These are phyloP conservation scores for Annulohypoxylon moriforme DNA, from an alignment of 495 filamentous ascomycete species.

Conservation along the genomic window DNA sequence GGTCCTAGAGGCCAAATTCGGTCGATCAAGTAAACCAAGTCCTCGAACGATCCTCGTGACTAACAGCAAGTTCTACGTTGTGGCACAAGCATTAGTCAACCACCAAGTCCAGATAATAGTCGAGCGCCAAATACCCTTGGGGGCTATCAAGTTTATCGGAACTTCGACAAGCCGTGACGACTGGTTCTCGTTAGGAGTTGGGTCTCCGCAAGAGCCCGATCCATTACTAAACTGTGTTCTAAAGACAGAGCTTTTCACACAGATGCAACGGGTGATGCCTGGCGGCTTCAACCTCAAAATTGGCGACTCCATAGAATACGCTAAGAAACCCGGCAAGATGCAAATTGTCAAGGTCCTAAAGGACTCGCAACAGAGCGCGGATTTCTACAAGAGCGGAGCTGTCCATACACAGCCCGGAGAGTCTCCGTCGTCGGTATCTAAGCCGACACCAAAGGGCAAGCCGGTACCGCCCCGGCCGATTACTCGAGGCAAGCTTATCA, in stretches of 20 bases:
- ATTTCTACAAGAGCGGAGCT: conserved; percentile 92
- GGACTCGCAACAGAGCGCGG: conserved; percentile 78
- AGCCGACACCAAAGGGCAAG: conserved; percentile 85
- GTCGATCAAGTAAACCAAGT: conserved; percentile 91
- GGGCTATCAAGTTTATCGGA: conserved; percentile 86
- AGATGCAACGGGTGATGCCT: conserved; percentile 78
- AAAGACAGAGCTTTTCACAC: conserved; percentile 97
- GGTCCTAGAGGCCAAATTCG: conserved; percentile 90
- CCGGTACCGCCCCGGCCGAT: conserved; percentile 88
- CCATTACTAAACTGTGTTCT: conserved; percentile 91
- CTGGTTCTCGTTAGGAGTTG: conserved; percentile 93
- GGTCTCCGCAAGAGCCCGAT: conserved; percentile 89
- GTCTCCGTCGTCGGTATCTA: conserved; percentile 82
- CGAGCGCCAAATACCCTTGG: conserved; percentile 83
- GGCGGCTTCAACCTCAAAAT: conserved; percentile 86
- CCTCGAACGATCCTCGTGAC: conserved; percentile 89
- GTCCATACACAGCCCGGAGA: conserved; percentile 90
- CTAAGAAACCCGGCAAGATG: conserved; percentile 97
- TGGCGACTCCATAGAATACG: conserved; percentile 86
- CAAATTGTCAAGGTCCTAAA: conserved; percentile 88
- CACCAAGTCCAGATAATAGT: conserved; percentile 81
- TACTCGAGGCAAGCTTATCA: conserved; percentile 87
- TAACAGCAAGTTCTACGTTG: conserved; percentile 83
- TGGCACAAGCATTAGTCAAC: conserved; percentile 85
- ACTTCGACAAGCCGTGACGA: conserved; percentile 86